These are phyloP conservation scores for Boletales sp. DNA, from an alignment of 768 basidiomycete species.

Conservation along the genomic window DNA sequence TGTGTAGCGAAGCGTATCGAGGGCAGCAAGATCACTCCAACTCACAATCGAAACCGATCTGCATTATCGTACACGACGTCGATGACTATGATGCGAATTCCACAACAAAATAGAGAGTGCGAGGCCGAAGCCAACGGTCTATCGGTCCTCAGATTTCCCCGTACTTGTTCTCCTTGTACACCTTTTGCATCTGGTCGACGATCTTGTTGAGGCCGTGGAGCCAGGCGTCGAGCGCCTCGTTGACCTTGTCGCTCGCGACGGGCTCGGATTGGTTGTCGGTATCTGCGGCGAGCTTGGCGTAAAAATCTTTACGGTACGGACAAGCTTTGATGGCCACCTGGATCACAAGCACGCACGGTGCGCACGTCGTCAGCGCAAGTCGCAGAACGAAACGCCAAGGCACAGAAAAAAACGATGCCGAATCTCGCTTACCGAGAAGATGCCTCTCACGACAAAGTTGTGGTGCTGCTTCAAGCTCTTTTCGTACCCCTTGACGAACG, in stretches of 20 bases:
- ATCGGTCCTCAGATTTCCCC: conserved; percentile 30
- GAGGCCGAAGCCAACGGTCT: too few species aligned
- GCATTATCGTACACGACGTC: too few species aligned
- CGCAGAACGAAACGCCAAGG: too few species aligned
- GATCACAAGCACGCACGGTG: not conserved
- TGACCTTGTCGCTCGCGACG: conserved; percentile 47
- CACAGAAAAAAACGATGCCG: too few species aligned
- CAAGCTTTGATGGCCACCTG: conserved; percentile 58
- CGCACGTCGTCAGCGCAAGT: not conserved
- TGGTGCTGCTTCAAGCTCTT: conserved; percentile 82
- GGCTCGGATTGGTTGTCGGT: conserved; percentile 46
- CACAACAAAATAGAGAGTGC: too few species aligned
- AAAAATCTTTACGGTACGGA: conserved; percentile 61
- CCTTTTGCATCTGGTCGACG: conserved; percentile 46
- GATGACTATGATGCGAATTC: too few species aligned
- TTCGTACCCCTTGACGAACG: conserved; percentile 82
- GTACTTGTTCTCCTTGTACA: conserved; percentile 55
- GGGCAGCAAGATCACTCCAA: too few species aligned
- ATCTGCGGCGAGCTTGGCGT: conserved; percentile 54
- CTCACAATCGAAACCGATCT: too few species aligned
- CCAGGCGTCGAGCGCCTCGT: conserved; percentile 56
- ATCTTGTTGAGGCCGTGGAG: conserved; percentile 53
- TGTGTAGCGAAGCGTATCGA: too few species aligned
- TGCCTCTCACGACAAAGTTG: conserved; percentile 64
- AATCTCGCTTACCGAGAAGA: conserved; percentile 45